Conservation (phyloP, 805 yeast genomes). For the Yarrowia deformans region DNA sequence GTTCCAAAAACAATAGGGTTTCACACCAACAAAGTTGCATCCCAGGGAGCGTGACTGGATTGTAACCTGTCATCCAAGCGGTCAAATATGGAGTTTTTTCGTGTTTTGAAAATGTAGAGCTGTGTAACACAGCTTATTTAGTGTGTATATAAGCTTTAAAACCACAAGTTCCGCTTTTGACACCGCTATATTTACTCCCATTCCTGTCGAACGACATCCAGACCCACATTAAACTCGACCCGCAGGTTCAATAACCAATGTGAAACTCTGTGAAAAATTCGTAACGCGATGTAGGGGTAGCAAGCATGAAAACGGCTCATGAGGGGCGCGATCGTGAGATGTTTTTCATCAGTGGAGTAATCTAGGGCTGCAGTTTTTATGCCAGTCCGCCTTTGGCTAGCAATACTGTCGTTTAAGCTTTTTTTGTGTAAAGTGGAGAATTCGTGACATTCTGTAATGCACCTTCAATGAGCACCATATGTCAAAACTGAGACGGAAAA, state of each 20-base stretch:
- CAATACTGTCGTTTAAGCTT: too few species aligned
- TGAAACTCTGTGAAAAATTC: conserved; percentile 12
- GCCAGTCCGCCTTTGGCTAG: too few species aligned
- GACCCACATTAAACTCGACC: not conserved
- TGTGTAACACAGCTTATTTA: too few species aligned
- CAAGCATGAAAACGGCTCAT: not conserved
- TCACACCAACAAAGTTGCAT: conserved; percentile 15
- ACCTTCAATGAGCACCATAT: conserved; percentile 31
- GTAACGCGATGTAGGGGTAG: conserved; percentile 35
- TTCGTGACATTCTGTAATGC: conserved; percentile 9
- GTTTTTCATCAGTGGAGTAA: too few species aligned
- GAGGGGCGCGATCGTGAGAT: not conserved
- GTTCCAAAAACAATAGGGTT: conserved; percentile 18
- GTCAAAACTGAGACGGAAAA: not conserved
- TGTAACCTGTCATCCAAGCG: not conserved
- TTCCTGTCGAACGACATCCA: not conserved
- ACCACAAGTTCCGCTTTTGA: too few species aligned
- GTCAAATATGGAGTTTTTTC: not conserved
- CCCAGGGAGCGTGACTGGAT: conserved; percentile 37
- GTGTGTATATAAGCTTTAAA: too few species aligned
- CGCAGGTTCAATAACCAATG: conserved; percentile 8
- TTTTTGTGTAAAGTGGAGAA: not conserved
- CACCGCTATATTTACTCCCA: too few species aligned
- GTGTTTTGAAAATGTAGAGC: not conserved
- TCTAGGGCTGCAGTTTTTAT: too few species aligned